phyloP scores from a whole-genome alignment of 805 yeast genomes.

The Vanderwaltozyma tropicalis region DNA sequence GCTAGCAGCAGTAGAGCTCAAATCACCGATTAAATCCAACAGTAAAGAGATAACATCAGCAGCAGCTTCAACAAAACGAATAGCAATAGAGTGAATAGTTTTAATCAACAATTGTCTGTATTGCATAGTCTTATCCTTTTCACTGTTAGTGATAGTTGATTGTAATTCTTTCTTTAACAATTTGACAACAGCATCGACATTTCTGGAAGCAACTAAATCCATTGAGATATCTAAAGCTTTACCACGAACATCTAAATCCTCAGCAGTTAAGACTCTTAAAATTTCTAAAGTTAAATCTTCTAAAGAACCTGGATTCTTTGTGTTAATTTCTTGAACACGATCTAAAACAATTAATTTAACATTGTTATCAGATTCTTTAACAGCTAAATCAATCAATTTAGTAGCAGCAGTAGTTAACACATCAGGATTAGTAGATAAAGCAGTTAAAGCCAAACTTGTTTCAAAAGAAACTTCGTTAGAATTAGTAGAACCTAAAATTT shows the following conservation, averaged over 20 bases:
- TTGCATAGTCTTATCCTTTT: slow-evolving; percentile 73
- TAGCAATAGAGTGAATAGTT: slow-evolving; percentile 82
- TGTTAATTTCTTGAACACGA: slow-evolving; percentile 67
- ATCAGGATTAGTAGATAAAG: slow-evolving; percentile 50
- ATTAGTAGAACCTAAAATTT: slow-evolving; percentile 56
- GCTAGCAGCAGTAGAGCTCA: slow-evolving; percentile 74
- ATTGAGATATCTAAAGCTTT: slow-evolving; percentile 82
- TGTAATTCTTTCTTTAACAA: slow-evolving; percentile 85
- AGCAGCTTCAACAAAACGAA: slow-evolving; percentile 82
- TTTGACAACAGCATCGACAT: slow-evolving; percentile 88
- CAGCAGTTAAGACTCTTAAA: slow-evolving; percentile 73
- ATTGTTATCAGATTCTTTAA: slow-evolving; percentile 89
- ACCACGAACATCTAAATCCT: slow-evolving; percentile 82
- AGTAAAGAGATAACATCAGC: slow-evolving; percentile 80
- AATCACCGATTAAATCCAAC: slow-evolving; percentile 75
- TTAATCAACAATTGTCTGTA: slow-evolving; percentile 83
- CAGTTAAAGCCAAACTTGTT: slow-evolving; percentile 72
- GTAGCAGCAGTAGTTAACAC: slow-evolving; percentile 70
- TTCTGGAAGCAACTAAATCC: slow-evolving; percentile 70
- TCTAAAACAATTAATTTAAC: slow-evolving; percentile 88
- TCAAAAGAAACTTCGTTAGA: slow-evolving; percentile 68
- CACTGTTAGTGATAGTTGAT: slow-evolving; percentile 49
- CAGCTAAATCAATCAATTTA: slow-evolving; percentile 79
- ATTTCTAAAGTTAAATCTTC: slow-evolving; percentile 81
- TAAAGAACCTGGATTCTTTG: slow-evolving; percentile 67